Conservation (phyloP, 306 rosid species). For the Begonia loranthoides region DNA sequence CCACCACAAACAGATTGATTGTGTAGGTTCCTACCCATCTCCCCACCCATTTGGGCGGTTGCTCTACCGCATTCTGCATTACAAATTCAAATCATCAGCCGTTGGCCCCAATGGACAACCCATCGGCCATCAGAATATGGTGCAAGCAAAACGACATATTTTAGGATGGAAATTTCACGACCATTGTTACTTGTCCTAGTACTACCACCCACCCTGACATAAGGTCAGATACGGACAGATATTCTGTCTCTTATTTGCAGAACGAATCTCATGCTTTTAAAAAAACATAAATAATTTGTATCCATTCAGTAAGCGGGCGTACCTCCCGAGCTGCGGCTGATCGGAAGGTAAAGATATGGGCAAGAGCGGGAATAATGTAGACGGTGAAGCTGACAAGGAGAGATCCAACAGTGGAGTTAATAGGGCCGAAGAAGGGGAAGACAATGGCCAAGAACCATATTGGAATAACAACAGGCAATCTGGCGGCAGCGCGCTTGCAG, state of each 20-base stretch:
- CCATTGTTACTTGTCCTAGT: no score
- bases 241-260: conserved; percentile 18
- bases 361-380: conserved; percentile 84
- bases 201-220: not conserved
- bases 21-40: conserved; percentile 72
- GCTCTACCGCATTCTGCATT: conserved; percentile 90
- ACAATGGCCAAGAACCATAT: conserved; percentile 93
- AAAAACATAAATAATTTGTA: no score
- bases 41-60: conserved; percentile 68
- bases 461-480: conserved; percentile 87
- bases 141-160: no score
- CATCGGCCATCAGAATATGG: no score
- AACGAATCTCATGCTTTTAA: conserved; percentile 26
- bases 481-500: conserved; percentile 85
- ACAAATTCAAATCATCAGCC: not conserved
- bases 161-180: no score
- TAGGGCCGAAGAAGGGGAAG: conserved; percentile 94
- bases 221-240: conserved; percentile 17
- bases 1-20: conserved; percentile 67
- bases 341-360: conserved; percentile 73
- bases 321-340: conserved; percentile 88
- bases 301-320: not conserved
- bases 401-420: conserved; percentile 94
- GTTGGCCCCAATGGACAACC: no score
- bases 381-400: conserved; percentile 97